Evolutionary conservation across 805 yeast species (phyloP).

Genomic region (Hanseniaspora opuntiae): DNA sequence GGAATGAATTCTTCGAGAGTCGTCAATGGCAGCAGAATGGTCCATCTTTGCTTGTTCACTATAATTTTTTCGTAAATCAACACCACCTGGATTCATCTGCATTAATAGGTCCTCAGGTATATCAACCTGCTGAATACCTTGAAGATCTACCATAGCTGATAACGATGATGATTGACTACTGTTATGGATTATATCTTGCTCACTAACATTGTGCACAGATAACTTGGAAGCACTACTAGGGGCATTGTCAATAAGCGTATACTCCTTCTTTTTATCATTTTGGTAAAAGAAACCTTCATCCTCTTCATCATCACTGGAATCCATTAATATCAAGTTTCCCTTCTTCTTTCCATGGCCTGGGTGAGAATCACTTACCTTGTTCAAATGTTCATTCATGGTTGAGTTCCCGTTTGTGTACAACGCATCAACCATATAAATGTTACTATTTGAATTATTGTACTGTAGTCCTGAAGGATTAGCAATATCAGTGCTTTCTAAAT

Average conservation of each 20-base stretch:
- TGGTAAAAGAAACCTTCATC: not conserved
- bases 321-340: not conserved
- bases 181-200: not conserved
- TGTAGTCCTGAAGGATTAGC: not conserved
- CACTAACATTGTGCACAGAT: not conserved
- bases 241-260: not conserved
- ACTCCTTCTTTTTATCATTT: not conserved
- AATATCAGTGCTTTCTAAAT: not conserved
- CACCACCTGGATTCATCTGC: constrained; percentile 1
- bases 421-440: constrained; percentile 8
- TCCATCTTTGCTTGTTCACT: not conserved
- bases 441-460: not conserved
- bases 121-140: constrained; percentile 11
- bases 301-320: constrained; percentile 8
- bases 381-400: not conserved
- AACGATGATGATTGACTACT: not conserved
- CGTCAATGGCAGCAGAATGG: not conserved
- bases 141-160: constrained; percentile 8
- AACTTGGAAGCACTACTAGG: not conserved
- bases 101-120: constrained; percentile 10
- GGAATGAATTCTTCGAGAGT: not conserved
- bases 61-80: not conserved
- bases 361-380: not conserved
- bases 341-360: not conserved
- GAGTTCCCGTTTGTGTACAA: not conserved